Percentiles rank a stretch among this genome's conserved stretches.
Conservation (phyloP, 1,284 basidiomycete species). For the Gastroboletus turbinatus region DNA sequence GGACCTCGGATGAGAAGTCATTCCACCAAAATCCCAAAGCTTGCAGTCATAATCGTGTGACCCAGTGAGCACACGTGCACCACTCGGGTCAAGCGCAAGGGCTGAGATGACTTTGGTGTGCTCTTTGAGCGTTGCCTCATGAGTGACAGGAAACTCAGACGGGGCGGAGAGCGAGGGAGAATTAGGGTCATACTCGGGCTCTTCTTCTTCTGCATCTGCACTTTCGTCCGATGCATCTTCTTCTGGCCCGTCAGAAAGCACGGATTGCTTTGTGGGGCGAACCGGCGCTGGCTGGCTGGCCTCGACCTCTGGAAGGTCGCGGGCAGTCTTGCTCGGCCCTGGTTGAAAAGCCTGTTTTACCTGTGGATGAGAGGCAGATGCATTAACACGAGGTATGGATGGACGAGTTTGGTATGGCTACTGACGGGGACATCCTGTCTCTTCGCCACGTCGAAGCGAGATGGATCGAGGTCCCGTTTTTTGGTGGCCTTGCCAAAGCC, state of each 20-base stretch:
- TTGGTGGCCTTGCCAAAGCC: constrained; percentile 74
- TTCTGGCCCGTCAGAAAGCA: constrained; percentile 22
- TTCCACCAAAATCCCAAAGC: constrained; percentile 99
- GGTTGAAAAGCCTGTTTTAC: constrained; percentile 14
- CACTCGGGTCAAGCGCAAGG: constrained; percentile 88
- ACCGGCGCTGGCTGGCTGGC: constrained; percentile 3
- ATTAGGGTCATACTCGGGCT: constrained; percentile 61
- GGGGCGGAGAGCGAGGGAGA: constrained; percentile 39
- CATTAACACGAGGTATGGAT: constrained; percentile 24
- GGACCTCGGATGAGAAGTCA: constrained; percentile 86
- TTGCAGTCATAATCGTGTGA: constrained; percentile 97
- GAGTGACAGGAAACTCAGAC: constrained; percentile 76
- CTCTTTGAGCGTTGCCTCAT: constrained; percentile 89
- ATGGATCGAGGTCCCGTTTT: constrained; percentile 65
- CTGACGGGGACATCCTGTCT: constrained; percentile 45
- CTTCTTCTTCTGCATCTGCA: constrained; percentile 39
- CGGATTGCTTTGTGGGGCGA: constrained; percentile 5
- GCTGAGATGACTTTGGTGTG: constrained; percentile 95
- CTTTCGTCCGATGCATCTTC: constrained; percentile 33
- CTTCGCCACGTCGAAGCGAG: constrained; percentile 74
- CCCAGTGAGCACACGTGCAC: constrained; percentile 88
- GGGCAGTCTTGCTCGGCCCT: constrained; percentile 14
- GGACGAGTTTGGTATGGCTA: constrained; percentile 6
- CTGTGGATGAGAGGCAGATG: constrained; percentile 10
- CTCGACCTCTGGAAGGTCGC: constrained; percentile 7